phyloP scores from a whole-genome alignment of 805 yeast genomes.

The Cyberlindnera mycetangii region DNA sequence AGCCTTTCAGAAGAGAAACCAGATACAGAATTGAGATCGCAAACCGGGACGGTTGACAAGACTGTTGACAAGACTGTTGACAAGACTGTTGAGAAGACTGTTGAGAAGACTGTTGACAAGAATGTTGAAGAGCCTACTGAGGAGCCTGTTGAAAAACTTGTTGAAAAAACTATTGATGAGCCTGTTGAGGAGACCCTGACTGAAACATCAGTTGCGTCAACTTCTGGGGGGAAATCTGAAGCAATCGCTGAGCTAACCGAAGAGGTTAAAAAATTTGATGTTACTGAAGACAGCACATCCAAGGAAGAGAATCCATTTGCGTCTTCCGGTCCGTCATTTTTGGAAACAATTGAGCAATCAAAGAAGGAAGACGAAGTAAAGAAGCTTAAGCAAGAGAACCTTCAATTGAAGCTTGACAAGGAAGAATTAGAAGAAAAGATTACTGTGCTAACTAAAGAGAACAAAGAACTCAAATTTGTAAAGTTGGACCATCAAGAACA shows the following conservation, averaged over 20 bases:
- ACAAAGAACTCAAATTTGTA: constrained; percentile 35
- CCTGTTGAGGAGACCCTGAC: too few species aligned
- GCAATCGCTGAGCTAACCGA: constrained; percentile 10
- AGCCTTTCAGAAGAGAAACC: too few species aligned
- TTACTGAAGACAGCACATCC: constrained; percentile 1
- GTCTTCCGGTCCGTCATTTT: constrained; percentile 26
- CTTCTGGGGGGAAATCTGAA: too few species aligned
- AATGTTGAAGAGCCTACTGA: constrained; percentile 3
- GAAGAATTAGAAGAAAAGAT: constrained; percentile 30
- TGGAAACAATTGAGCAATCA: constrained; percentile 23
- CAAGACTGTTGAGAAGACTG: too few species aligned
- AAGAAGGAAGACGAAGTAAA: constrained; percentile 22
- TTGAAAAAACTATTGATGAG: too few species aligned
- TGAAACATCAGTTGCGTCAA: too few species aligned
- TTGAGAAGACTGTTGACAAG: neutral
- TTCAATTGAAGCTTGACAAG: constrained; percentile 13
- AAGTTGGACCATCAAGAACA: constrained; percentile 35
- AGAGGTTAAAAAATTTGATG: neutral
- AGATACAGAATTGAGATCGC: too few species aligned
- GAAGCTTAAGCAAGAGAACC: constrained; percentile 34
- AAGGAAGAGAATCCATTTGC: constrained; percentile 11
- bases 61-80: too few species aligned
- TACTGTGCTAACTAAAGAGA: constrained; percentile 34
- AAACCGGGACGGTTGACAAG: too few species aligned
- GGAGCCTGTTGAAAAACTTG: neutral